These are phyloP conservation scores for Fomes fomentarius DNA, from an alignment of 1,284 basidiomycete species.

Conservation along the genomic window DNA sequence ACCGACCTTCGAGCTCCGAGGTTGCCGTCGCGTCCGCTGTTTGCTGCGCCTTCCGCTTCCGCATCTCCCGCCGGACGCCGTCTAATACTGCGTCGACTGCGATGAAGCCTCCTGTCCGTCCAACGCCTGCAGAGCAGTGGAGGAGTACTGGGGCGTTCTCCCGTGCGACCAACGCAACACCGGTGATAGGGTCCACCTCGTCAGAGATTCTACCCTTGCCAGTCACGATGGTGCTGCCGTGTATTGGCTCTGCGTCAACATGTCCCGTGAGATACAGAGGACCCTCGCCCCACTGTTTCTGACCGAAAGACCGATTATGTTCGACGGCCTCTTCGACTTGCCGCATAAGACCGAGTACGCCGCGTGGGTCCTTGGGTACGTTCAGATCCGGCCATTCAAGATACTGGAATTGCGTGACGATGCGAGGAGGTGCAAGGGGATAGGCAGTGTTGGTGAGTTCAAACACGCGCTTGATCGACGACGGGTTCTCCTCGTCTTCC, in stretches of 20 bases:
- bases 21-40: conserved; percentile 16
- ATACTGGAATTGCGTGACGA: conserved; percentile 84
- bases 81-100: conserved; percentile 87
- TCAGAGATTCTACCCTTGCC: conserved; percentile 15
- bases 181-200: conserved; percentile 50
- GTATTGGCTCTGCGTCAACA: neutral
- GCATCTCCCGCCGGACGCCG: conserved; percentile 68
- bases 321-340: conserved; percentile 65
- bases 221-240: conserved; percentile 12
- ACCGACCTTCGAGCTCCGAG: conserved; percentile 19
- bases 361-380: conserved; percentile 81
- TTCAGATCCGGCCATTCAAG: conserved; percentile 95
- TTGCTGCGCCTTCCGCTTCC: conserved; percentile 35
- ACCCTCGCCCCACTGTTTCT: conserved; percentile 39
- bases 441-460: conserved; percentile 63
- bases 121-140: conserved; percentile 91
- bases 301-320: conserved; percentile 47
- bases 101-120: conserved; percentile 91
- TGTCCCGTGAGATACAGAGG: conserved; percentile 24
- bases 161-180: conserved; percentile 51
- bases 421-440: conserved; percentile 60
- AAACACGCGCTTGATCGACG: conserved; percentile 72
- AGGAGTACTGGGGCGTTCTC: conserved; percentile 61
- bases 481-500: conserved; percentile 29
- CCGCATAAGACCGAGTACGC: conserved; percentile 71